Conservation (phyloP, 129 eudicot species). For the Pseudognaphalium luteoalbum region DNA sequence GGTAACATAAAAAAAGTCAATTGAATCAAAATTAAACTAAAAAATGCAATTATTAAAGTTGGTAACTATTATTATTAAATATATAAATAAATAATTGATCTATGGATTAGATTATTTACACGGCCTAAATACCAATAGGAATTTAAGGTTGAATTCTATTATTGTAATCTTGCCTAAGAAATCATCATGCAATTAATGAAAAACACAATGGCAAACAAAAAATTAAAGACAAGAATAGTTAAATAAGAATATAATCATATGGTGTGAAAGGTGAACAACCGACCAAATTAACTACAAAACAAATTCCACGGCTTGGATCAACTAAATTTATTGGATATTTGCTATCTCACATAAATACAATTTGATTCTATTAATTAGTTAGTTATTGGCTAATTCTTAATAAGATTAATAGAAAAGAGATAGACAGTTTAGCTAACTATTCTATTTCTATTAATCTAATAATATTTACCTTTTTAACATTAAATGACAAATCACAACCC, state of each 20-base stretch:
- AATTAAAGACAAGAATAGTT: conserved; percentile 13
- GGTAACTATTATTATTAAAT: too few relatives aligned
- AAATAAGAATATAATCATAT: conserved; percentile 30
- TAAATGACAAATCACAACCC: too few relatives aligned
- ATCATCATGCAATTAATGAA: neutral
- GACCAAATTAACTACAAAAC: conserved; percentile 32
- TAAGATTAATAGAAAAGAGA: too few relatives aligned
- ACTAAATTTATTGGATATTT: conserved; percentile 12
- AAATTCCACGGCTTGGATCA: conserved; percentile 17
- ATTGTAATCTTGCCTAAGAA: neutral
- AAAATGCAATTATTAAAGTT: too few relatives aligned
- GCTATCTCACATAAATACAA: conserved; percentile 10
- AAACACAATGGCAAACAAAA: conserved; percentile 18
- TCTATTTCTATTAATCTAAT: too few relatives aligned
- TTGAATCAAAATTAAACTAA: too few relatives aligned
- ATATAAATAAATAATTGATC: too few relatives aligned
- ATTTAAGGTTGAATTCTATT: conserved; percentile 4
- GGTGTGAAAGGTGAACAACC: conserved; percentile 28
- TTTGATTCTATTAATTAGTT: too few relatives aligned
- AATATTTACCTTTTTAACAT: too few relatives aligned
- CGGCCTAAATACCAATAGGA: neutral
- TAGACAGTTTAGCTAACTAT: too few relatives aligned
- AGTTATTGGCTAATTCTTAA: too few relatives aligned
- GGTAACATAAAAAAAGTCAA: too few relatives aligned
- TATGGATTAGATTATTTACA: neutral